Percentiles rank a stretch among this genome's conserved stretches.
Conservation (phyloP, 805 yeast genomes). For the Nakazawaea anatomiae region DNA sequence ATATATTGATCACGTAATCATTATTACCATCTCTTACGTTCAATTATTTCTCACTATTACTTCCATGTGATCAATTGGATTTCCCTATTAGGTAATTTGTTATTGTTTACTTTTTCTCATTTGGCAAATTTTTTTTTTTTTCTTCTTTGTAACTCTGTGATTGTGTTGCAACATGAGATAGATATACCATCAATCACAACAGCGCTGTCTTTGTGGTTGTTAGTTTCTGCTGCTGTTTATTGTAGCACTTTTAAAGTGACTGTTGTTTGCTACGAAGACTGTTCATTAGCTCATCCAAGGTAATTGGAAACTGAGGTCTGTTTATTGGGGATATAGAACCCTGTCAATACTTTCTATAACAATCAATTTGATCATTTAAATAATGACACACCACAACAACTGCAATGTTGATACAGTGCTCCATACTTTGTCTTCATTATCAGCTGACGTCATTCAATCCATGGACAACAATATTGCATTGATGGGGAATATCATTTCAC, state of each 20-base stretch:
- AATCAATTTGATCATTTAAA: neutral
- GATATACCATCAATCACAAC: neutral
- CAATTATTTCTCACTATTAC: neutral
- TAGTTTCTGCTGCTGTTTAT: no score
- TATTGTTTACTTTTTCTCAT: neutral
- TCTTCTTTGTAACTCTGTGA: neutral
- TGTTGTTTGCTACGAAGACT: no score
- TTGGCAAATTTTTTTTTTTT: neutral
- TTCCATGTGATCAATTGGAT: neutral
- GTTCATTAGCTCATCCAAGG: no score
- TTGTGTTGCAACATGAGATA: neutral
- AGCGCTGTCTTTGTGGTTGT: no score
- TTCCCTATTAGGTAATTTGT: neutral
- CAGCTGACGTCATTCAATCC: constrained; percentile 6
- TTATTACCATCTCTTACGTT: no score
- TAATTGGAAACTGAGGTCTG: no score
- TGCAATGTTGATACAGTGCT: neutral
- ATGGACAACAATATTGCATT: constrained; percentile 9
- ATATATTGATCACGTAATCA: no score
- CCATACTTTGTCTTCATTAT: neutral
- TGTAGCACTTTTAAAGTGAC: no score
- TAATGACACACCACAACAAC: neutral
- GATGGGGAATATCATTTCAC: constrained; percentile 7
- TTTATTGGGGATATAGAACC: no score
- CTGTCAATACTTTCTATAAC: no score